Evolutionary conservation across 495 filamentous ascomycete species (phyloP), one percentile per base, ranked within the genome.

Genomic region (Podospora comata): DNA sequence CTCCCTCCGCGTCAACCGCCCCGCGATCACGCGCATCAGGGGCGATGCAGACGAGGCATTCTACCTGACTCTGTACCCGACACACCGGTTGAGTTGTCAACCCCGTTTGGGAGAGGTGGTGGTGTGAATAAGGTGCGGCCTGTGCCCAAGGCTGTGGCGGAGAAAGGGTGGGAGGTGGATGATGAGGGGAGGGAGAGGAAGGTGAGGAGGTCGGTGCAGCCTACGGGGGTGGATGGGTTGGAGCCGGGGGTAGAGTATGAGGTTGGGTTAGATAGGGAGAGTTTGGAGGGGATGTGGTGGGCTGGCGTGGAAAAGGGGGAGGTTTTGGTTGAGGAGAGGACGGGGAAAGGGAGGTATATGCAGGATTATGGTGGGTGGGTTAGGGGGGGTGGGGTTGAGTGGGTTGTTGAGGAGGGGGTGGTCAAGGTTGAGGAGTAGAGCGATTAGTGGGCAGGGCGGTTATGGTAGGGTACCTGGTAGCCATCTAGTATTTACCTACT

Each of bases 291-390:
- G 55, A 58, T 58, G n/a, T 58, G 55, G 55, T n/a, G 55, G 55
- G 55, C 55, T 4, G 4, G 4, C 2, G 55, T 58, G 55, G n/a
- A 5, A 5, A 58, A 58, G 23, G 55, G 11, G 55, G 55, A 58
- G n/a, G 20, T 58, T 19, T 20, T 58, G 55, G 55, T 58, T 4
- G 55, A 58, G 6, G 23, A 11, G 15, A 11, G 39, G 9, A 18
- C 5, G 4, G 9, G 15, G 55, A 18, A 58, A 19, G 9, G n/a
- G n/a, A 26, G 55, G 55, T 58, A 58, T 58, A 18, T 58, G 55
- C 16, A 20, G 55, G 55, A 58, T 26, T 58, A 58, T 58, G 55
- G 18, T 16, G 55, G 55, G 55, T 58, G 19, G 55, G 55, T 58
- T 16, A 58, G 20, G 20, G 20, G 20, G 55, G 39, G 9, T 26